Conservation (phyloP, 441 rosid genomes). For the Mallotus japonicus region DNA sequence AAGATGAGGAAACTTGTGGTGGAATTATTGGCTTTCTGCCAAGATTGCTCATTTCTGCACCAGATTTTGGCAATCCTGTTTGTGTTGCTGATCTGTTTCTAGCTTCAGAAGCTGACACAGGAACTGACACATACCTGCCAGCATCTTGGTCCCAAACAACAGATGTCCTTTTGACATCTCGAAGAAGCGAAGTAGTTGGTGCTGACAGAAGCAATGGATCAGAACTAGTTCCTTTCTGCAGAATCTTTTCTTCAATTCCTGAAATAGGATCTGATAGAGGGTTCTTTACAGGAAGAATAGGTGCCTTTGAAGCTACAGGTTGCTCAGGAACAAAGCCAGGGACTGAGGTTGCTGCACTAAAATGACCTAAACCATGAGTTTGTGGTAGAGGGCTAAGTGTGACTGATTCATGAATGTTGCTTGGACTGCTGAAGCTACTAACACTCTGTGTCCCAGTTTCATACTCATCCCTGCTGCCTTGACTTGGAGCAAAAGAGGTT, state of each 20-base stretch:
- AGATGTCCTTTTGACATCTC: conserved; percentile 76
- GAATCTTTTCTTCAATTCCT: conserved; percentile 57
- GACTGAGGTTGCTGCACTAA: conserved; percentile 38
- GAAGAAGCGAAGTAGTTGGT: conserved; percentile 63
- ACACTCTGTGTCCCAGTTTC: conserved; percentile 82
- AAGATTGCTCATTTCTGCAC: conserved; percentile 46
- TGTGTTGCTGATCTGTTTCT: conserved; percentile 46
- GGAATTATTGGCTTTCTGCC: conserved; percentile 53
- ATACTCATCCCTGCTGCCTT: conserved; percentile 77
- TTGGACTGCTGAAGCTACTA: conserved; percentile 92
- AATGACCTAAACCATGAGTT: conserved; percentile 41
- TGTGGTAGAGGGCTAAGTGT: conserved; percentile 86
- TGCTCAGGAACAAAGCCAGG: conserved; percentile 45
- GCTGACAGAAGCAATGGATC: conserved; percentile 65
- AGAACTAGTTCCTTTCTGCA: conserved; percentile 44
- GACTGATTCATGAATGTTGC: conserved; percentile 71
- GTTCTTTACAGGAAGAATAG: conserved; percentile 31
- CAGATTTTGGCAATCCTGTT: conserved; percentile 60
- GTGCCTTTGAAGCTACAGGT: conserved; percentile 36
- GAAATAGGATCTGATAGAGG: conserved; percentile 35
- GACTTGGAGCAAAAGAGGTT: conserved; percentile 73
- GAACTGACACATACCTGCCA: conserved; percentile 82
- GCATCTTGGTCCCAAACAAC: conserved; percentile 98
- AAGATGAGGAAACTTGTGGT: conserved; percentile 46
- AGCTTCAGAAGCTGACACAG: conserved; percentile 60